Evolutionary conservation across 495 filamentous ascomycete species (phyloP), one percentile per base, ranked within the genome.

Genomic region (Clavariopsis aquatica): DNA sequence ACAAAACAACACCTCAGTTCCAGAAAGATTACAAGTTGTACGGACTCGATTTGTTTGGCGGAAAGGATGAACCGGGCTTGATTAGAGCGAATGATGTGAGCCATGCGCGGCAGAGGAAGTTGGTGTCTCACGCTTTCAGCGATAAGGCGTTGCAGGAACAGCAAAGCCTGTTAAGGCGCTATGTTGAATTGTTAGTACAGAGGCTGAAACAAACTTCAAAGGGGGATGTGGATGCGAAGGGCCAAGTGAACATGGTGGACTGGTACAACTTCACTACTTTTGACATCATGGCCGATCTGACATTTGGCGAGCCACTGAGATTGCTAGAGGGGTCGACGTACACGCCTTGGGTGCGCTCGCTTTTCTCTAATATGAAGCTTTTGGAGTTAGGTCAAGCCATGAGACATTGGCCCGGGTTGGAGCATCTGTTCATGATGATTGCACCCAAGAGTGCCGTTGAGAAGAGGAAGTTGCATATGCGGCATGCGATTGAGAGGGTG

Each of bases 261-360:
- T 71, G 43, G 41, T 63, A 55, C 17, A 64, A 64, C 55, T 71
- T 60, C 54, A 68, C 64, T 0, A 68, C 68, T 6, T 71, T 71
- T 46, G 68, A 71, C 31, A 59, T 71, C 47, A 64, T 65, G 47
- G 64, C 43, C 13, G 64, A 71, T 34, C 56, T 71, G 15, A 54
- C 64, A 0, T 71, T 71, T 41, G 64, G 59, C 12, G 68, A 71
- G 28, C 41, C 59, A 1, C 67, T 71, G 12, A 17, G 46, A 1
- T 41, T 57, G 17, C 65, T 71, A 7, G 59, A 60, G n/a, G 52
- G 24, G 7, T 45, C 53, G 9, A 17, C 46, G 23, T 68, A 64
- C 28, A 51, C 62, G 5, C 52, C 58, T 0, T 71, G 64, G 64
- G 59, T 71, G 0, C 9, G 17, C 1, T 24, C 51, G 1, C 12